Evolutionary conservation across 306 rosid species (phyloP).

Genomic region (Oxytropis ochrocephala): DNA sequence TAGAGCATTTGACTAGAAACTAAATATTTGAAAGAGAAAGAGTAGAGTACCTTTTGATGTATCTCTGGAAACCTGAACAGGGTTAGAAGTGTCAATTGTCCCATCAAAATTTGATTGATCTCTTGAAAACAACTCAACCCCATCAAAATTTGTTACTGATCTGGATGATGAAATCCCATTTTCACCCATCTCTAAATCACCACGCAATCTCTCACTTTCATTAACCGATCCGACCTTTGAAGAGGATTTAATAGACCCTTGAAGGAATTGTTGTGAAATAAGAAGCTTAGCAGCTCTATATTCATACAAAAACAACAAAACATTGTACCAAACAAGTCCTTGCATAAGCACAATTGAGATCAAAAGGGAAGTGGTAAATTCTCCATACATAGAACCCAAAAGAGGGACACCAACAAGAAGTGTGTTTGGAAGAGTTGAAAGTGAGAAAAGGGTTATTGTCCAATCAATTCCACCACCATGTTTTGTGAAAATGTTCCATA

Average conservation of each 20-base stretch:
- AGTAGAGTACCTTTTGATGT: conserved; percentile 40
- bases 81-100: conserved; percentile 40
- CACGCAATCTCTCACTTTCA: conserved; percentile 45
- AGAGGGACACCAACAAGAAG: too few species aligned
- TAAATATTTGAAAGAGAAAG: too few species aligned
- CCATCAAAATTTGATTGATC: too few species aligned
- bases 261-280: conserved; percentile 56
- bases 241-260: conserved; percentile 50
- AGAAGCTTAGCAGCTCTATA: conserved; percentile 55
- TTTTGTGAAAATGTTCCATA: conserved; percentile 25
- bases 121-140: too few species aligned
- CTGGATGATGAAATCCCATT: too few species aligned
- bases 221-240: conserved; percentile 58
- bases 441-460: conserved; percentile 65
- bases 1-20: too few species aligned
- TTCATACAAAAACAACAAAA: conserved; percentile 54
- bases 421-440: conserved; percentile 74
- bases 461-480: conserved; percentile 47
- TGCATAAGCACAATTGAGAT: conserved; percentile 68
- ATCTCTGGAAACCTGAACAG: conserved; percentile 7
- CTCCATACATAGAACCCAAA: too few species aligned
- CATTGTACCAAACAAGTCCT: conserved; percentile 60
- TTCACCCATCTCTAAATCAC: conserved; percentile 65
- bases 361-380: too few species aligned
- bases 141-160: too few species aligned